These are phyloP conservation scores for Russula abietina DNA, from an alignment of 768 basidiomycete species.

Conservation along the genomic window DNA sequence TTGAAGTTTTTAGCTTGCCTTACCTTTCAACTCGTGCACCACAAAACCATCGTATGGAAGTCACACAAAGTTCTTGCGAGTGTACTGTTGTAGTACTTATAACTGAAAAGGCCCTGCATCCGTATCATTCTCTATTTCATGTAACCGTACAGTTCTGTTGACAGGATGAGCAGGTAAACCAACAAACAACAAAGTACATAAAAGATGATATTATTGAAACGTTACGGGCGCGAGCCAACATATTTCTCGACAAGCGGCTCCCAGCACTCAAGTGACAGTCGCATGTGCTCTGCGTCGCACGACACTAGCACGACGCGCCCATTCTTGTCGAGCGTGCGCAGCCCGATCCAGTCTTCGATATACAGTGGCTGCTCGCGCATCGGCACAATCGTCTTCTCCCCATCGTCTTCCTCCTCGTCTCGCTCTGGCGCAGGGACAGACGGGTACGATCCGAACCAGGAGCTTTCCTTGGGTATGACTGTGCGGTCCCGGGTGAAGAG, in stretches of 20 bases:
- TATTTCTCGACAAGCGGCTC: conserved; percentile 30
- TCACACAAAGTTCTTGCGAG: too few species aligned
- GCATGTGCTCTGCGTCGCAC: conserved; percentile 77
- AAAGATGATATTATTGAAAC: neutral
- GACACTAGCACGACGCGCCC: conserved; percentile 52
- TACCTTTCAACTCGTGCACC: too few species aligned
- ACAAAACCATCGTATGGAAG: too few species aligned
- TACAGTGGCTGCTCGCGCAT: conserved; percentile 73
- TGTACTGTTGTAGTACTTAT: too few species aligned
- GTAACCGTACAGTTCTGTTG: neutral
- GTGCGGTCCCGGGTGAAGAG: conserved; percentile 69
- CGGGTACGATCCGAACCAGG: conserved; percentile 79
- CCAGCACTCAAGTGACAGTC: conserved; percentile 40
- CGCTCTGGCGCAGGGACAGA: conserved; percentile 21
- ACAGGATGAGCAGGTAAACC: neutral
- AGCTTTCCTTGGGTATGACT: conserved; percentile 76
- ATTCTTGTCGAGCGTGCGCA: conserved; percentile 61
- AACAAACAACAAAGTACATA: neutral
- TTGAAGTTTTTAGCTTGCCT: too few species aligned
- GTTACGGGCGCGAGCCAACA: conserved; percentile 24
- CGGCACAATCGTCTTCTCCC: conserved; percentile 46
- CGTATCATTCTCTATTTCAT: too few species aligned
- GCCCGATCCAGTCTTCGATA: conserved; percentile 74
- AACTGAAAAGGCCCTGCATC: too few species aligned
- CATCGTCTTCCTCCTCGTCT: conserved; percentile 29